A percentile compares a stretch with the other conserved stretches of the same genome.
Evolutionary conservation across 2,329 filamentous ascomycete species (phyloP).

Genomic region (Scorias spongiosa): DNA sequence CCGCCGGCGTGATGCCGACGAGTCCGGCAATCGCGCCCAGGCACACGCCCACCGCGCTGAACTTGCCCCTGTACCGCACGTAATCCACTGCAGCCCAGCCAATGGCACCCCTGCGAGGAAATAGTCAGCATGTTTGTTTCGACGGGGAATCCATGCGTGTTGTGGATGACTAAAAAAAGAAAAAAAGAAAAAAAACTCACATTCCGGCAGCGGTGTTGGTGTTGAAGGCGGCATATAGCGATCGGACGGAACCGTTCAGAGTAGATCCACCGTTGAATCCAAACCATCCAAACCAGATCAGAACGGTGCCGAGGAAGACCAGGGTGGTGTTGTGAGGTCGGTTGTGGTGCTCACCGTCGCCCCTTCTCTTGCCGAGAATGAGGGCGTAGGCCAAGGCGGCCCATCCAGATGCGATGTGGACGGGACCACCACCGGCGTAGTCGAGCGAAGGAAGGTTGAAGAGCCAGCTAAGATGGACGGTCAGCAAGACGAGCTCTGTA

Average conservation of each 20-base stretch:
- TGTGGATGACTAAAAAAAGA: neutral
- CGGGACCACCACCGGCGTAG: slow-evolving; percentile 47
- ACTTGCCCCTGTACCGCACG: slow-evolving; percentile 35
- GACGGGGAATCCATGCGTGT: neutral
- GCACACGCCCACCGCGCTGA: slow-evolving; percentile 41
- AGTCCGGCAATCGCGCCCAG: slow-evolving; percentile 43
- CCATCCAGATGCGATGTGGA: slow-evolving; percentile 49
- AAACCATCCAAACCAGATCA: slow-evolving; percentile 52
- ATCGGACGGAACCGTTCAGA: slow-evolving; percentile 37
- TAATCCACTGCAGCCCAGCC: slow-evolving; percentile 40
- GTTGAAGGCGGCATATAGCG: slow-evolving; percentile 42
- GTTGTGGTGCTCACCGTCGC: slow-evolving; percentile 32
- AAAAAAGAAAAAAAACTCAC: neutral
- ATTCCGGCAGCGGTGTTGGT: slow-evolving; percentile 37
- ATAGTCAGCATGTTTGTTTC: neutral
- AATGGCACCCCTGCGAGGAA: slow-evolving; percentile 32
- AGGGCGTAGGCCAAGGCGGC: slow-evolving; percentile 49
- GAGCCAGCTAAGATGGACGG: slow-evolving; percentile 30
- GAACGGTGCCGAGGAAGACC: slow-evolving; percentile 47
- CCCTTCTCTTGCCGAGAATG: slow-evolving; percentile 43
- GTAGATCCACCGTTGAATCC: slow-evolving; percentile 44
- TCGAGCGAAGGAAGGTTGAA: slow-evolving; percentile 45
- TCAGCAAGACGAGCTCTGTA: neutral
- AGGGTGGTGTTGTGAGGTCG: slow-evolving; percentile 49
- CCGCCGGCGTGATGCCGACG: slow-evolving; percentile 45